Base-by-base conservation (phyloP, 2,329 filamentous ascomycete species). In the Corniculantispora saksenae region DNA sequence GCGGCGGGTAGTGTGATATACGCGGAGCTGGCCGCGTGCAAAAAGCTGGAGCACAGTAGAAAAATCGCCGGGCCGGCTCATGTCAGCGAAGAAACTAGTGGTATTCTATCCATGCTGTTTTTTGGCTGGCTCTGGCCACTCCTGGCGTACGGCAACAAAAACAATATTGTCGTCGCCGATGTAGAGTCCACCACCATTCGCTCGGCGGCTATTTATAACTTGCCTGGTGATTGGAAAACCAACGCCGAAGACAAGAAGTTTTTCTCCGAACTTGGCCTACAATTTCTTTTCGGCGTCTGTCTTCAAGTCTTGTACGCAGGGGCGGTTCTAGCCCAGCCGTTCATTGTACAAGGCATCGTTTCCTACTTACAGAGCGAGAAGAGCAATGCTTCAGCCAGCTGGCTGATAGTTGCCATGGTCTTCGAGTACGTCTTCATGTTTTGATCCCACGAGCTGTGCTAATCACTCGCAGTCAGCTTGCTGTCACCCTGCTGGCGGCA, bases 71-170 rank as follows among this genome's bases (percentile, higher is more conserved):
- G 35, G 4, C 35, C 10, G 6, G 35, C 15, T 8, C 23, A 40
- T 15, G 23, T 57, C 4, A 35, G 40, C 21, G 54, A 57, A 25
- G 19, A 35, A 43, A 29, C 32, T 13, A 2, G 54, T 19, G 32
- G 54, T 13, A 45, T 21, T 2, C 21, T 6, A 7, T 35, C n/a
- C 5, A 57, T 29, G 17, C 35, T 57, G 3, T 57, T 57, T 35
- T 45, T 59, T 25, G 56, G 56, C 40, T 59, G 56, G 56, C 43
- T 59, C 19, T 59, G 56, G 56, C 43, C 25, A 15, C 43, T 59
- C 12, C 56, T 59, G 23, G 8, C 7, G 7, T 47, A 45, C 19
- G 56, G 56, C 19, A 25, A 29, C 13, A 59, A 35, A 23, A 48
- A 48, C 25, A 59, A 59, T 25, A 27, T 59, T 4, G 17, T 19